Evolutionary conservation across 768 basidiomycete species (phyloP).

Genomic region (Lactarius vividus): DNA sequence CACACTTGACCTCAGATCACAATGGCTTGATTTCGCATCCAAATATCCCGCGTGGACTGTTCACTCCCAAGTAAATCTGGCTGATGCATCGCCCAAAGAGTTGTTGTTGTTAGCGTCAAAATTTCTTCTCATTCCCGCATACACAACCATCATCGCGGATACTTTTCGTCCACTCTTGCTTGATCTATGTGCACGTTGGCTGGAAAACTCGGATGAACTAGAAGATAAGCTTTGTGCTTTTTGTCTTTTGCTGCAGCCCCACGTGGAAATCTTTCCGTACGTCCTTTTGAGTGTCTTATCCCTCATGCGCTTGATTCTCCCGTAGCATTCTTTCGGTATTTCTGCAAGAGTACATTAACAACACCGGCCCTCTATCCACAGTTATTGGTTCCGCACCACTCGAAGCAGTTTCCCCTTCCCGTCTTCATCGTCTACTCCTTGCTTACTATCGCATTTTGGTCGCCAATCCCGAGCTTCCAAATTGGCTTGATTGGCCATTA

Average conservation of each 20-base stretch:
- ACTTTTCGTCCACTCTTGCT: conserved; percentile 74
- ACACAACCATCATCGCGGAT: conserved; percentile 60
- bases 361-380: conserved; percentile 52
- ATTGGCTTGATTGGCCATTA: conserved; percentile 57
- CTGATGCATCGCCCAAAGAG: conserved; percentile 5
- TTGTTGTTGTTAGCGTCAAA: conserved; percentile 47
- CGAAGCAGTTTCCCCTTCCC: conserved; percentile 38
- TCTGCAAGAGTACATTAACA: conserved; percentile 42
- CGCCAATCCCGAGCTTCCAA: conserved; percentile 68
- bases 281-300: conserved; percentile 33
- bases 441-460: conserved; percentile 79
- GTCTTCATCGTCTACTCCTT: conserved; percentile 69
- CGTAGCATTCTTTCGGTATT: conserved; percentile 56
- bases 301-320: conserved; percentile 15
- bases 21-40: conserved; percentile 16
- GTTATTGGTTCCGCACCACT: conserved; percentile 36
- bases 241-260: conserved; percentile 61
- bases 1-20: conserved; percentile 12
- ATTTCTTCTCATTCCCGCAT: conserved; percentile 56
- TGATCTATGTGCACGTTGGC: conserved; percentile 81
- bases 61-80: background rate
- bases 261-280: conserved; percentile 71
- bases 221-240: conserved; percentile 57
- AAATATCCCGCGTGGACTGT: conserved; percentile 4
- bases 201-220: conserved; percentile 49